Evolutionary conservation across 1,284 basidiomycete genomes (phyloP).

Genomic region (Microbotryomycetes sp.): DNA sequence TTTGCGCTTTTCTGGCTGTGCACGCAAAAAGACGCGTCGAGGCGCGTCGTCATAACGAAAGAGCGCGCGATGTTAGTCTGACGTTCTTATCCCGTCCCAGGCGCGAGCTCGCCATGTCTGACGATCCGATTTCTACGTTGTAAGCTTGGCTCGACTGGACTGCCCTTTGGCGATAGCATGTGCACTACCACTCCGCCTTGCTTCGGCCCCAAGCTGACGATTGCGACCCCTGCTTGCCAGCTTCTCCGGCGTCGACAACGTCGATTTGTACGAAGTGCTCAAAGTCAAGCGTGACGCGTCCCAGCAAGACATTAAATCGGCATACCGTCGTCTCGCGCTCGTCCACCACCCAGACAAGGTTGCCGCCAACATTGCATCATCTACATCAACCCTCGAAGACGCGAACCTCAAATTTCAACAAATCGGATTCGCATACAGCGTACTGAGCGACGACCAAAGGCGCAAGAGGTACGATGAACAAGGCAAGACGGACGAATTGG

Average conservation of each 20-base stretch:
- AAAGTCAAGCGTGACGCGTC: conserved; percentile 11
- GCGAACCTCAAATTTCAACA: conserved; percentile 62
- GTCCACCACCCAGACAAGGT: conserved; percentile 58
- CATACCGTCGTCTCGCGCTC: conserved; percentile 77
- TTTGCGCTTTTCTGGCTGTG: not conserved
- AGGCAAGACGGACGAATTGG: conserved; percentile 71
- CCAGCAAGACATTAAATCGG: conserved; percentile 29
- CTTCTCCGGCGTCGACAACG: conserved; percentile 15
- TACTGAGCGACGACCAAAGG: conserved; percentile 68
- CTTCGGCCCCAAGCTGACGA: too few species aligned
- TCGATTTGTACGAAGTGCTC: conserved; percentile 31
- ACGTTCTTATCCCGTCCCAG: too few species aligned
- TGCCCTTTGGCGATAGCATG: too few species aligned
- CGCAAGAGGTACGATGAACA: conserved; percentile 53
- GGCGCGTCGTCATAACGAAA: too few species aligned
- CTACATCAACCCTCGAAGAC: conserved; percentile 35
- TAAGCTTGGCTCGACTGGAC: not conserved
- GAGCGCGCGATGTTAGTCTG: not conserved
- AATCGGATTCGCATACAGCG: conserved; percentile 81
- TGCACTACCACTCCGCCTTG: too few species aligned
- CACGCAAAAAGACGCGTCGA: too few species aligned
- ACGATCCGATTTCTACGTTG: conserved; percentile 20
- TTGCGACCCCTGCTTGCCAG: not conserved
- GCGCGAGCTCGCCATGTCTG: too few species aligned
- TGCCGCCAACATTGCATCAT: conserved; percentile 48